Evolutionary conservation across 2,329 filamentous ascomycete species (phyloP).

Genomic region (Teratosphaeria nubilosa): DNA sequence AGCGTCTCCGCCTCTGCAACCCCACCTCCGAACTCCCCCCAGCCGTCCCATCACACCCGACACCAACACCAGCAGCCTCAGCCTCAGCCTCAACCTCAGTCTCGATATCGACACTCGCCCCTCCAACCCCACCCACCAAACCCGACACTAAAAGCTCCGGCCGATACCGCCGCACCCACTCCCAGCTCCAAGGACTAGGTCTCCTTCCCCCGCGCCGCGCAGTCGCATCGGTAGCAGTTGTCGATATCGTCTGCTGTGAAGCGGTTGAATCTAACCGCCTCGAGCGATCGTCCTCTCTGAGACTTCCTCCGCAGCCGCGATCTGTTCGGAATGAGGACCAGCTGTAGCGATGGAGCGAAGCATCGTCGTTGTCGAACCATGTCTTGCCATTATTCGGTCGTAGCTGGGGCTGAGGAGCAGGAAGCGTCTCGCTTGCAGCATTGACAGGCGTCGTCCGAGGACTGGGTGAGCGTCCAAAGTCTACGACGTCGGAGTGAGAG

Average conservation of each 20-base stretch:
- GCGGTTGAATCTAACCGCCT: neutral
- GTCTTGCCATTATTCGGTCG: neutral
- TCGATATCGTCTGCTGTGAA: neutral
- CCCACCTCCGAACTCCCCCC: too few species aligned
- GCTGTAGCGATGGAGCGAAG: neutral
- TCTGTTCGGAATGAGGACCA: neutral
- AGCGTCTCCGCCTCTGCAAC: too few species aligned
- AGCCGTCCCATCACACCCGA: neutral
- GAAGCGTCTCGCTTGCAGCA: neutral
- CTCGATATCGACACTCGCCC: neutral
- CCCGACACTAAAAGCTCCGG: neutral
- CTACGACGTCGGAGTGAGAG: neutral
- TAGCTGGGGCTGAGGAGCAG: neutral
- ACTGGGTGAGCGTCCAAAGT: neutral
- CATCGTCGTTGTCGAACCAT: neutral
- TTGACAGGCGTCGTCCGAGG: neutral
- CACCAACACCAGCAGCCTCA: neutral
- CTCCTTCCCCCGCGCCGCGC: neutral
- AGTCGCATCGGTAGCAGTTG: neutral
- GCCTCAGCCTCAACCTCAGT: neutral
- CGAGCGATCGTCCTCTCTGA: neutral
- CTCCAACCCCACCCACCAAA: neutral
- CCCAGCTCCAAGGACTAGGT: neutral
- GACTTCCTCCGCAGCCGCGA: neutral
- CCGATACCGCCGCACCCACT: neutral